Percentiles rank a stretch among this genome's conserved stretches.
phyloP scores from a whole-genome alignment of 805 yeast genomes.

The Priceomyces carsonii region DNA sequence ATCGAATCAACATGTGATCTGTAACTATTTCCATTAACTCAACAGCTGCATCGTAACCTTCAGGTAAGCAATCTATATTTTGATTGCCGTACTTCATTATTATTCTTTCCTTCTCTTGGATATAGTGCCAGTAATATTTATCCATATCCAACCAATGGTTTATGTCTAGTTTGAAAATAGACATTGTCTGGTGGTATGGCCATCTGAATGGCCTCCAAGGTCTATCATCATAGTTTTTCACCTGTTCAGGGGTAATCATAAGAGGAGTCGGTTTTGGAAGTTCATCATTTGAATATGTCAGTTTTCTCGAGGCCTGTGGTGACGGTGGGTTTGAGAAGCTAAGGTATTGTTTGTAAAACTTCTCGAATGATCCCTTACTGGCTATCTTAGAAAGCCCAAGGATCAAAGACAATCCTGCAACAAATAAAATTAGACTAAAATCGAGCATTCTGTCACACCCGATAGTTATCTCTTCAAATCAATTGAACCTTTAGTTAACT shows the following conservation, averaged over 20 bases:
- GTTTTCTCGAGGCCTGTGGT: constrained; percentile 12
- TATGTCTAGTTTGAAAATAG: constrained; percentile 66
- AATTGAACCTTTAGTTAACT: too few species aligned
- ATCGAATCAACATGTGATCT: constrained; percentile 59
- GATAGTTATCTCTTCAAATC: too few species aligned
- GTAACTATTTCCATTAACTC: constrained; percentile 67
- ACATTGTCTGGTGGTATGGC: constrained; percentile 82
- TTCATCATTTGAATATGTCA: constrained; percentile 11
- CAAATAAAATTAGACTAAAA: background rate
- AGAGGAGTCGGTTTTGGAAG: constrained; percentile 56
- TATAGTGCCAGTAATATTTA: constrained; percentile 67
- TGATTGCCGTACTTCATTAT: constrained; percentile 58
- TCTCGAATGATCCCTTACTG: background rate
- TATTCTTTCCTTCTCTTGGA: constrained; percentile 61
- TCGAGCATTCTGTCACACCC: constrained; percentile 17
- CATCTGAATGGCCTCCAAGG: constrained; percentile 83
- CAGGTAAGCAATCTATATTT: constrained; percentile 68
- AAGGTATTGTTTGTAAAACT: constrained; percentile 8
- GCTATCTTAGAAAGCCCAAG: background rate
- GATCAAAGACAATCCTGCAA: background rate
- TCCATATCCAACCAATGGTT: constrained; percentile 84
- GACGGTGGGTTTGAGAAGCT: constrained; percentile 10
- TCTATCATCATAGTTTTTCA: constrained; percentile 64
- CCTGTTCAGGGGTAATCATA: constrained; percentile 66
- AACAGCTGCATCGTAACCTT: constrained; percentile 56